phyloP scores from a whole-genome alignment of 164 flowering plant species.

The Piper longum region DNA sequence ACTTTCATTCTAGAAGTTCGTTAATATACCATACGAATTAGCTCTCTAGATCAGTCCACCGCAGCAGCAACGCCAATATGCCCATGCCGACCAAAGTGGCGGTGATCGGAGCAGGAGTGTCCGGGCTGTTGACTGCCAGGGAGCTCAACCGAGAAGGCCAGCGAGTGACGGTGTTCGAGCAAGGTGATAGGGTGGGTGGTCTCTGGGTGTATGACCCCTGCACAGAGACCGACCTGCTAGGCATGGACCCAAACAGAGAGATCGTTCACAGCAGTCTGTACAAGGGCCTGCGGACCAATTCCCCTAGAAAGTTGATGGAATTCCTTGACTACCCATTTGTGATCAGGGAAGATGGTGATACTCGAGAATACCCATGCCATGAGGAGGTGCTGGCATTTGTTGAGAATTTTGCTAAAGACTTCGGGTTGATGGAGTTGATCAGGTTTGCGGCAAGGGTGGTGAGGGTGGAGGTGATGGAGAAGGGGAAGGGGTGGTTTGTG shows the following conservation, averaged over 20 bases:
- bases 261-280: slow-evolving; percentile 60
- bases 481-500: slow-evolving; percentile 39
- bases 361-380: slow-evolving; percentile 36
- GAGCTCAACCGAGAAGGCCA: slow-evolving; percentile 72
- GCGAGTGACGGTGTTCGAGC: slow-evolving; percentile 54
- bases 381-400: slow-evolving; percentile 50
- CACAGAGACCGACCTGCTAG: slow-evolving; percentile 50
- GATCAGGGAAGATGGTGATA: slow-evolving; percentile 27
- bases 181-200: slow-evolving; percentile 39
- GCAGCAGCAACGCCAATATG: no score
- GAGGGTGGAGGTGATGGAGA: slow-evolving; percentile 22
- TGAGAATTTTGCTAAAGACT: slow-evolving; percentile 41
- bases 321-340: slow-evolving; percentile 52
- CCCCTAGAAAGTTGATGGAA: slow-evolving; percentile 74
- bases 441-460: slow-evolving; percentile 53
- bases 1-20: no score
- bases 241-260: slow-evolving; percentile 44
- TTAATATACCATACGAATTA: no score
- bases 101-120: slow-evolving; percentile 81
- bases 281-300: slow-evolving; percentile 66
- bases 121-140: slow-evolving; percentile 60
- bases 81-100: slow-evolving; percentile 24
- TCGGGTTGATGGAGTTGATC: slow-evolving; percentile 32
- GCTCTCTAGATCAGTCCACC: no score
- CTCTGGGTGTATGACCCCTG: slow-evolving; percentile 56